Base-by-base conservation (phyloP, 2,329 filamentous ascomycete species). In the Aspergillus thermomutatus region DNA sequence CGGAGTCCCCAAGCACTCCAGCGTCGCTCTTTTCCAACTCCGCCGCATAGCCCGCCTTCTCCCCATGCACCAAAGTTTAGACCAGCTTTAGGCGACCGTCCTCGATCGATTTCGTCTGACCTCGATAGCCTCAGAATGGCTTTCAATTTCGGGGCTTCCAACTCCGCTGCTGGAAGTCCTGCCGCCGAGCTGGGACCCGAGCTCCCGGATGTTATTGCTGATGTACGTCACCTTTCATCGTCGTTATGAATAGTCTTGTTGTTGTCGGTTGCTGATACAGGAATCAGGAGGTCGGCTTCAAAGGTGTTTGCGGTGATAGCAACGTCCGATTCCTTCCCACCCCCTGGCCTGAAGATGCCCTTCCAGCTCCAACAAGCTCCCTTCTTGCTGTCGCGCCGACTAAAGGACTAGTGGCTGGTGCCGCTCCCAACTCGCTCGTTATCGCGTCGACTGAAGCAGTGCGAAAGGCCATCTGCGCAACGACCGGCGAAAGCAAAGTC, bases 401-500 rank as follows among this genome's bases (percentile, higher is more conserved):
- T 59, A 87, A 86, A 73, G 91, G 91, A 43, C 82, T 99, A 23
- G 80, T 97, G 54, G 93, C 93, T 28, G 94, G 92, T 50, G 94
- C 90, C 51, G 90, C 91, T 17, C 93, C 93, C 40, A 87, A 95
- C 66, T 82, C 83, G 50, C 82, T 99, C 47, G 80, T 90, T 57
- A 75, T 99, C 57, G 86, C 90, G 34, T 87, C 83, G 2, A 95
- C 93, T 14, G 86, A 92, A 54, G 82, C 86, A 3, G 83, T 96
- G 48, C 86, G 92, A 64, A 87, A 89, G 61, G 86, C 89, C 2
- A 93, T 96, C 69, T 80, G 80, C 11, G 77, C 81, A 37, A 82
- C 85, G 61, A 76, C 81, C 56, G 82, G 79, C 64, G 68, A 71
- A 54, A 86, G 87, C 60, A 69, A 69, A 54, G 82, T 81, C 58